phyloP scores from a whole-genome alignment of 345 rosid species.

The Gossypium arboreum region DNA sequence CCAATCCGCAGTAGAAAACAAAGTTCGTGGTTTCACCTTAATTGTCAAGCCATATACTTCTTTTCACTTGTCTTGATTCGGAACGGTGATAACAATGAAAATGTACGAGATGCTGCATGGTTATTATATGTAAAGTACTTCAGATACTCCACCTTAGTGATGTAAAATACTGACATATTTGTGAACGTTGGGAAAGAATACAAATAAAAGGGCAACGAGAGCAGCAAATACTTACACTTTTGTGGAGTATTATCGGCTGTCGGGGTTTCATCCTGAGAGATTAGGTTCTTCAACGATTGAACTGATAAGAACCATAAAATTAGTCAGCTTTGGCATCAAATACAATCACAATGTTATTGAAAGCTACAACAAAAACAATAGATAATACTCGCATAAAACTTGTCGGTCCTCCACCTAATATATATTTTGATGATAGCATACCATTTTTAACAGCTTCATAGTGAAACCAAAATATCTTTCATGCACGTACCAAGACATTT shows the following conservation, averaged over 20 bases:
- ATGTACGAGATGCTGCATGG: constrained; percentile 70
- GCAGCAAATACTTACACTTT: constrained; percentile 47
- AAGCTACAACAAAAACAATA: neutral
- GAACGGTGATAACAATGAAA: constrained; percentile 75
- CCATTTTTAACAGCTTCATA: neutral
- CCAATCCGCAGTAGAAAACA: neutral
- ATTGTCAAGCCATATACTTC: constrained; percentile 19
- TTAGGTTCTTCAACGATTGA: constrained; percentile 73
- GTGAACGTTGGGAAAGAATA: neutral
- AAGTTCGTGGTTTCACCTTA: constrained; percentile 11
- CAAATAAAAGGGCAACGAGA: neutral
- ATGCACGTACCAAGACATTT: neutral
- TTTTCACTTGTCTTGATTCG: constrained; percentile 70
- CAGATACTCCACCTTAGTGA: neutral
- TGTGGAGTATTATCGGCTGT: constrained; percentile 49
- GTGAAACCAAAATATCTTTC: neutral
- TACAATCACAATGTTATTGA: neutral
- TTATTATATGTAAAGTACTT: neutral
- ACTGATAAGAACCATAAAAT: constrained; percentile 39
- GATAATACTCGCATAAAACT: too few relatives aligned
- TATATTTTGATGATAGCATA: neutral
- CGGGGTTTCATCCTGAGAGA: constrained; percentile 80
- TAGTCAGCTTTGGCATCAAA: constrained; percentile 14
- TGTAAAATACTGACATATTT: neutral
- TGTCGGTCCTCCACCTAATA: neutral